Evolutionary conservation across 768 basidiomycete species (phyloP).

Genomic region (Amanita fuliginea): DNA sequence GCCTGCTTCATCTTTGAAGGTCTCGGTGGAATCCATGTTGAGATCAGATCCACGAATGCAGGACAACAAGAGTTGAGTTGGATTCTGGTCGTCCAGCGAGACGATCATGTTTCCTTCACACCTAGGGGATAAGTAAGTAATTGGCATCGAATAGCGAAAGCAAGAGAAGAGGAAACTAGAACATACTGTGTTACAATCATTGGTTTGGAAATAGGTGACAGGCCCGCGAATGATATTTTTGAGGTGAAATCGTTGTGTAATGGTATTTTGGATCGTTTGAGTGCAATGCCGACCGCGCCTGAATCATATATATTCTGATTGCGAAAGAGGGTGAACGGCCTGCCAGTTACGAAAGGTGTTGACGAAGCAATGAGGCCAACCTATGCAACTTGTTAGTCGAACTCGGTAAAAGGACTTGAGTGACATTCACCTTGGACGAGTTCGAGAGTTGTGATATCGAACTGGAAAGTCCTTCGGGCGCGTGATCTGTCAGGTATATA

Average conservation of each 20-base stretch:
- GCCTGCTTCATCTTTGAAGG: constrained; percentile 40
- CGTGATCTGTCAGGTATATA: constrained; percentile 45
- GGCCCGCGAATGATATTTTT: constrained; percentile 24
- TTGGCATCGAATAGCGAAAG: not conserved
- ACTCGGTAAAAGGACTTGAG: not conserved
- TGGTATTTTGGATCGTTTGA: constrained; percentile 14
- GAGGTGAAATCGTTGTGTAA: constrained; percentile 2
- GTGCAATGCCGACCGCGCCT: constrained; percentile 63
- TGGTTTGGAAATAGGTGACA: constrained; percentile 31
- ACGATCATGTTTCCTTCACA: constrained; percentile 68
- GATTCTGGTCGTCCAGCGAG: constrained; percentile 43
- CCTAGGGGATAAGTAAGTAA: constrained; percentile 23
- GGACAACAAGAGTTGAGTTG: constrained; percentile 46
- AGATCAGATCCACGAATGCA: constrained; percentile 32
- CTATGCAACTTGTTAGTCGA: constrained; percentile 17
- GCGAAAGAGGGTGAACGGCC: constrained; percentile 58
- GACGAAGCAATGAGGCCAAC: constrained; percentile 61
- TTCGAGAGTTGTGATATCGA: constrained; percentile 30
- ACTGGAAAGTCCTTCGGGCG: constrained; percentile 42
- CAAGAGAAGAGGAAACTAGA: not conserved
- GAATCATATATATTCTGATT: constrained; percentile 42
- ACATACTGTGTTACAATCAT: constrained; percentile 47
- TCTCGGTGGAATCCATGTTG: constrained; percentile 3
- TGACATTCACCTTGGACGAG: constrained; percentile 32
- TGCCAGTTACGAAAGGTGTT: constrained; percentile 72